phyloP scores from a whole-genome alignment of 805 yeast genomes.

The Lachancea mirantina region DNA sequence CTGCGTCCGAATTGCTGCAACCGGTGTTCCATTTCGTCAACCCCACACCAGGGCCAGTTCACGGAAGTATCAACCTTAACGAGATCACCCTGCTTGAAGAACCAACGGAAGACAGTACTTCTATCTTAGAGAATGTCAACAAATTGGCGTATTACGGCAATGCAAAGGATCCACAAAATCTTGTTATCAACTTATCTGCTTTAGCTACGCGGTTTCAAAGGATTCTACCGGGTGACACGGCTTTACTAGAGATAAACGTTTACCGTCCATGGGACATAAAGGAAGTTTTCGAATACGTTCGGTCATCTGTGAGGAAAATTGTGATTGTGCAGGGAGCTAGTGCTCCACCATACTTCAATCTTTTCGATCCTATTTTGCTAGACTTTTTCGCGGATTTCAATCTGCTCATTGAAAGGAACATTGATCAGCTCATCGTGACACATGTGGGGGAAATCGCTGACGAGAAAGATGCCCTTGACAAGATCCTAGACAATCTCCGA shows the following conservation, averaged over 20 bases:
- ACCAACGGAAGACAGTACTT: slow-evolving; percentile 18
- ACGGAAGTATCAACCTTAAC: slow-evolving; percentile 4
- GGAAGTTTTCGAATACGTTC: slow-evolving; percentile 44
- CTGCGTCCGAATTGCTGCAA: slow-evolving; percentile 41
- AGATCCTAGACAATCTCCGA: slow-evolving; percentile 46
- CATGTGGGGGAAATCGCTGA: slow-evolving; percentile 32
- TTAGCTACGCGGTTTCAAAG: slow-evolving; percentile 38
- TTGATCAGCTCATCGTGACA: slow-evolving; percentile 49
- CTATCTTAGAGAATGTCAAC: slow-evolving; percentile 31
- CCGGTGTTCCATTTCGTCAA: slow-evolving; percentile 70
- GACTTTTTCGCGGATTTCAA: slow-evolving; percentile 62
- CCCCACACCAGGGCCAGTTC: slow-evolving; percentile 5
- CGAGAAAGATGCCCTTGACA: slow-evolving; percentile 34
- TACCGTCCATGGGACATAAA: slow-evolving; percentile 67
- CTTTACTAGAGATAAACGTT: slow-evolving; percentile 49
- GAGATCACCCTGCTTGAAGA: slow-evolving; percentile 10
- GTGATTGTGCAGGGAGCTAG: slow-evolving; percentile 59
- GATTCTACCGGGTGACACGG: slow-evolving; percentile 28
- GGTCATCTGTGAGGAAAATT: slow-evolving; percentile 47
- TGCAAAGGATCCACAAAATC: slow-evolving; percentile 35
- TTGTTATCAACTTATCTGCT: slow-evolving; percentile 60
- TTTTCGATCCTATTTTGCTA: slow-evolving; percentile 65
- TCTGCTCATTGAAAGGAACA: slow-evolving; percentile 38
- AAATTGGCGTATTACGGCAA: slow-evolving; percentile 18
- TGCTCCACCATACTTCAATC: slow-evolving; percentile 26